phyloP scores from a whole-genome alignment of 305 asterid species.

The Ajuga reptans region DNA sequence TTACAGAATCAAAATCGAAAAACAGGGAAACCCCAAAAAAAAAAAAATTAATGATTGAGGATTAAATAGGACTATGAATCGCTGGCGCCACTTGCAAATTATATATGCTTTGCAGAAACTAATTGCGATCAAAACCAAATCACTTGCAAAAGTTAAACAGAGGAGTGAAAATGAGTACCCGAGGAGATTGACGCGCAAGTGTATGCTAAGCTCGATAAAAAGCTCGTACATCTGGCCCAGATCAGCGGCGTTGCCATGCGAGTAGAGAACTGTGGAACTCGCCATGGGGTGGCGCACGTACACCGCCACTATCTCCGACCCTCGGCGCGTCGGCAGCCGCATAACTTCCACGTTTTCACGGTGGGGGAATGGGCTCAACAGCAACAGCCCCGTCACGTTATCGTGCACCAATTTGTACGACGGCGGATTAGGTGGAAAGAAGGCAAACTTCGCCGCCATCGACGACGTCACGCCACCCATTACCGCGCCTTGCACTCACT shows the following conservation, averaged over 20 bases:
- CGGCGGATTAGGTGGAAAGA: conserved; percentile 91
- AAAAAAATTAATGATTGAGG: background rate
- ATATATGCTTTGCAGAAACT: background rate
- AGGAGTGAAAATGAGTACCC: conserved; percentile 40
- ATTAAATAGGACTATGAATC: background rate
- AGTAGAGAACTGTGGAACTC: conserved; percentile 64
- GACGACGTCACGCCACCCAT: conserved; percentile 98
- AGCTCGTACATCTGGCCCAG: conserved; percentile 97
- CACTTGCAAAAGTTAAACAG: background rate
- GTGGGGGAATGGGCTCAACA: conserved; percentile 77
- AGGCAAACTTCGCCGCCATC: conserved; percentile 94
- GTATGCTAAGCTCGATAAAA: conserved; percentile 79
- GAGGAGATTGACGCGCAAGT: conserved; percentile 78
- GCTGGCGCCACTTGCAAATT: background rate
- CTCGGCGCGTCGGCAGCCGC: conserved; percentile 71
- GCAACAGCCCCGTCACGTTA: conserved; percentile 57
- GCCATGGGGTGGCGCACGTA: conserved; percentile 90
- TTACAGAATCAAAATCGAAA: background rate
- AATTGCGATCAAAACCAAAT: background rate
- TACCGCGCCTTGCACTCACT: background rate
- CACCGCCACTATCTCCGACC: conserved; percentile 72
- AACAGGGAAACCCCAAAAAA: background rate
- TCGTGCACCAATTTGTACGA: conserved; percentile 78
- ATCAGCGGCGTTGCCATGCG: conserved; percentile 97
- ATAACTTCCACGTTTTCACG: conserved; percentile 87